Conservation (phyloP, 495 filamentous ascomycete genomes). For the Penicillium macrosclerotiorum region DNA sequence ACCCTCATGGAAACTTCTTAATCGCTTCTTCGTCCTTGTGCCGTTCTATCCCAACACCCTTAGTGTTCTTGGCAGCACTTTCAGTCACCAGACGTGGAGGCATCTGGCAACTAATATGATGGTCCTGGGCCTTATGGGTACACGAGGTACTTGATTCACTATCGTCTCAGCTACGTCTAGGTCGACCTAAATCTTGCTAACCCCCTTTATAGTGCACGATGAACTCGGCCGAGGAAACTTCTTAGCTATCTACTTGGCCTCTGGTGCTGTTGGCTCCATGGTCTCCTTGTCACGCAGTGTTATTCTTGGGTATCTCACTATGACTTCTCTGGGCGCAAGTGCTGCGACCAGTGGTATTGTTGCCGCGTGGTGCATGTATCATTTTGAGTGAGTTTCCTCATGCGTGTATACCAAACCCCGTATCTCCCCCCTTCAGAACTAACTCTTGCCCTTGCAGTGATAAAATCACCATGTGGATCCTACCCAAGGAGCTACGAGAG, state of each 20-base stretch:
- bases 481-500: slow-evolving; percentile 39
- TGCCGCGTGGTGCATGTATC: slow-evolving; percentile 66
- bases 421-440: slow-evolving; percentile 2
- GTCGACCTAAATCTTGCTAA: too few relatives aligned
- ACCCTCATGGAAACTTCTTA: slow-evolving; percentile 68
- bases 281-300: slow-evolving; percentile 59
- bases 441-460: slow-evolving; percentile 24
- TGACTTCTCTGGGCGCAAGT: slow-evolving; percentile 68
- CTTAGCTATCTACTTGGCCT: slow-evolving; percentile 70
- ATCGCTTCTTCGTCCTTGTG: slow-evolving; percentile 72
- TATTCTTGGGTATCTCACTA: slow-evolving; percentile 44
- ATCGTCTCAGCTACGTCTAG: too few relatives aligned
- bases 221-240: slow-evolving; percentile 84
- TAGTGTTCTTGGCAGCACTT: slow-evolving; percentile 65
- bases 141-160: slow-evolving; percentile 41
- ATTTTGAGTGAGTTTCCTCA: slow-evolving; percentile 42
- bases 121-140: slow-evolving; percentile 57
- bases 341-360: slow-evolving; percentile 68
- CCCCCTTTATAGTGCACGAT: slow-evolving; percentile 62
- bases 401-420: neutral
- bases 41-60: slow-evolving; percentile 65
- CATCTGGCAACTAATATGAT: slow-evolving; percentile 76
- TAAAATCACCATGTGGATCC: slow-evolving; percentile 41
- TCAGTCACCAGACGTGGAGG: slow-evolving; percentile 69
- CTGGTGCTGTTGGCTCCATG: slow-evolving; percentile 66